A percentile compares a stretch with the other conserved stretches of the same genome.
These are phyloP conservation scores for Penicillium roqueforti DNA, from an alignment of 495 filamentous ascomycete genomes.

Conservation along the genomic window DNA sequence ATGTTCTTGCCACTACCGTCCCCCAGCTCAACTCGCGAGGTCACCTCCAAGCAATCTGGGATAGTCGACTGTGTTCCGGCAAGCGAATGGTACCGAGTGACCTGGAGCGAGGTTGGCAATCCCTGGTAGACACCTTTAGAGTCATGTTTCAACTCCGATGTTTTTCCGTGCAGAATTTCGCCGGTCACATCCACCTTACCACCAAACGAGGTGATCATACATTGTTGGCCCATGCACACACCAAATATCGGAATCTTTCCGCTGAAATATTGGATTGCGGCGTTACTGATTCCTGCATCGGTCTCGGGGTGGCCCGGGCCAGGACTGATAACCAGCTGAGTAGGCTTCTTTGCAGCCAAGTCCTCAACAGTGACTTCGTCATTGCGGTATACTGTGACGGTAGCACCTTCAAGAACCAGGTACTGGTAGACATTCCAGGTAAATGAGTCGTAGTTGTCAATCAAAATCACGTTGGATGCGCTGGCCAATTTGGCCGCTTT, in stretches of 20 bases:
- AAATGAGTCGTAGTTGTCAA: conserved; percentile 99
- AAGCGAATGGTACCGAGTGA: conserved; percentile 95
- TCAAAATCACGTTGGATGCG: conserved; percentile 87
- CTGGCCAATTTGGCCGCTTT: conserved; percentile 61
- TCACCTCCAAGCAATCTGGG: conserved; percentile 81
- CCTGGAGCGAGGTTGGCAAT: conserved; percentile 70
- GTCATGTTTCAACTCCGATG: conserved; percentile 84
- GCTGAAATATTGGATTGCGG: conserved; percentile 86
- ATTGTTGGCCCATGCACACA: conserved; percentile 99
- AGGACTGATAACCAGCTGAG: conserved; percentile 91
- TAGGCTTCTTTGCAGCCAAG: conserved; percentile 75
- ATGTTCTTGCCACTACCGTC: conserved; percentile 60
- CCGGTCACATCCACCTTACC: conserved; percentile 89
- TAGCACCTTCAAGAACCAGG: conserved; percentile 87
- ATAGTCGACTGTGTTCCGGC: conserved; percentile 89
- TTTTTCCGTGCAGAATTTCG: conserved; percentile 97
- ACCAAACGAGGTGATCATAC: conserved; percentile 88
- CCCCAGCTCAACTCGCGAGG: conserved; percentile 73
- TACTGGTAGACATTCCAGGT: conserved; percentile 99
- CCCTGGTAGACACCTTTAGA: conserved; percentile 79
- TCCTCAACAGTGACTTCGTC: conserved; percentile 84
- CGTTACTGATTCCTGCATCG: conserved; percentile 88
- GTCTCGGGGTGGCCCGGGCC: conserved; percentile 87
- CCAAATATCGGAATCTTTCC: conserved; percentile 96
- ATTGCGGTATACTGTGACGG: conserved; percentile 83